Percentiles rank a stretch among this genome's conserved stretches.
Evolutionary conservation across 495 filamentous ascomycete species (phyloP).

Genomic region (Penicillium nucicola): DNA sequence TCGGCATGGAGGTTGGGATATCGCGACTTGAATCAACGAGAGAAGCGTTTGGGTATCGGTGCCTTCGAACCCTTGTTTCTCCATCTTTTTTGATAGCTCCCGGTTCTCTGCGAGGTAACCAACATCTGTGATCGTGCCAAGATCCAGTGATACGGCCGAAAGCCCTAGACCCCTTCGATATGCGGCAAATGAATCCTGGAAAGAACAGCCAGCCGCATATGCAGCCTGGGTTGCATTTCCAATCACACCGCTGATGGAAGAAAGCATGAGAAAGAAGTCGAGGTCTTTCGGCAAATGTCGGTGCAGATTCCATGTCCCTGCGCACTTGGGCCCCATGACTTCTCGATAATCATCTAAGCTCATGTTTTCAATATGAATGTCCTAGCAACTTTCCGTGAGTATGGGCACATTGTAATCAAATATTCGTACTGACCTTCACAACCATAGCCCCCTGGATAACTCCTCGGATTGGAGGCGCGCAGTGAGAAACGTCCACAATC

Average conservation of each 20-base stretch:
- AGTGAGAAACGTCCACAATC: slow-evolving; percentile 3
- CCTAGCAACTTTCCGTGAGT: slow-evolving; percentile 3
- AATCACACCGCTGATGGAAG: slow-evolving; percentile 31
- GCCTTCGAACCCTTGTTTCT: slow-evolving; percentile 24
- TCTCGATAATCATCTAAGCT: slow-evolving; percentile 17
- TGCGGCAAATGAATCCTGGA: slow-evolving; percentile 35
- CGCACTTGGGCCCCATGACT: slow-evolving; percentile 35
- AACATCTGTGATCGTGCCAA: slow-evolving; percentile 53
- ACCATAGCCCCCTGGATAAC: slow-evolving; percentile 40
- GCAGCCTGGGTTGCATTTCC: slow-evolving; percentile 45
- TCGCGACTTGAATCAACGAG: slow-evolving; percentile 18
- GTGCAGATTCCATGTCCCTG: slow-evolving; percentile 28
- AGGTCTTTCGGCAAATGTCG: slow-evolving; percentile 20
- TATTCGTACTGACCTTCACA: slow-evolving; percentile 18
- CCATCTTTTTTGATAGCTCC: slow-evolving; percentile 22
- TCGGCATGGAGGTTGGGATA: neutral
- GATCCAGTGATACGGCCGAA: slow-evolving; percentile 45
- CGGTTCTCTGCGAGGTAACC: slow-evolving; percentile 49
- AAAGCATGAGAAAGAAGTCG: slow-evolving; percentile 50
- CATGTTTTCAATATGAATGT: slow-evolving; percentile 28
- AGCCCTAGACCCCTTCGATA: slow-evolving; percentile 22
- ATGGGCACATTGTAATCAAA: too few species aligned
- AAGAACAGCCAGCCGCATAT: slow-evolving; percentile 49
- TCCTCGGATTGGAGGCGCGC: slow-evolving; percentile 32
- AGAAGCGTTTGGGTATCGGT: slow-evolving; percentile 19